Base-by-base conservation (phyloP, 2,329 filamentous ascomycete genomes). In the Beauveria brongniartii region DNA sequence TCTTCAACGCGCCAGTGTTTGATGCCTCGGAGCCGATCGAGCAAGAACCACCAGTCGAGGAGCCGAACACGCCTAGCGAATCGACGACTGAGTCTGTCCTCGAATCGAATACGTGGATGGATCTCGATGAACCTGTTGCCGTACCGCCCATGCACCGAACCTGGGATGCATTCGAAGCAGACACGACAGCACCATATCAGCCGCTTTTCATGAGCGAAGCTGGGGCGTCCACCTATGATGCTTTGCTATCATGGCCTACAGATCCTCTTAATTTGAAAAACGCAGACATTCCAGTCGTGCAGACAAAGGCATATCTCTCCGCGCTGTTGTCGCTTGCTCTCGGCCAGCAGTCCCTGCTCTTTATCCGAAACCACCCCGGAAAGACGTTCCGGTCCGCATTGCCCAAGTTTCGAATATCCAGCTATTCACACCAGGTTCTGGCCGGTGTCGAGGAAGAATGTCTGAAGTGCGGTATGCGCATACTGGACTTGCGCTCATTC, bases 271-370 rank as follows among this genome's bases (percentile, higher is more conserved):
- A 65, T 44, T 66, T 77, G 37, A 69, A 65, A 51, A 79, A 78
- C 40, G 67, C 69, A 8, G 68, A 74, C 3, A 69, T 76, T 6
- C 70, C 75, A 14, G 69, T 82, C 12, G 70, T 87, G 3, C 76
- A 83, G 54, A 71, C 76, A 1, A 75, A 72, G 22, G 69, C 75
- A 5, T 87, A 84, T 67, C 72, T 78, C 55, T 71, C 78, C 20
- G 87, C 85, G 12, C 74, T 93, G 0, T 77, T 88, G 63, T 82
- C 85, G 14, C 75, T 93, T 1, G 83, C 85, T 0, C 80, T 92
- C 6, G 90, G 90, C 0, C 80, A 89, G 53, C 86, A 85, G 44
- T 92, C 90, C 0, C 78, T 88, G 1, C 80, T 94, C 40, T 94
- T 91, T 70, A 69, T 73, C 0, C 91, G 84, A 78, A 76, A 86